Base-by-base conservation (phyloP, 768 basidiomycete species). In the Obba rivulosa region DNA sequence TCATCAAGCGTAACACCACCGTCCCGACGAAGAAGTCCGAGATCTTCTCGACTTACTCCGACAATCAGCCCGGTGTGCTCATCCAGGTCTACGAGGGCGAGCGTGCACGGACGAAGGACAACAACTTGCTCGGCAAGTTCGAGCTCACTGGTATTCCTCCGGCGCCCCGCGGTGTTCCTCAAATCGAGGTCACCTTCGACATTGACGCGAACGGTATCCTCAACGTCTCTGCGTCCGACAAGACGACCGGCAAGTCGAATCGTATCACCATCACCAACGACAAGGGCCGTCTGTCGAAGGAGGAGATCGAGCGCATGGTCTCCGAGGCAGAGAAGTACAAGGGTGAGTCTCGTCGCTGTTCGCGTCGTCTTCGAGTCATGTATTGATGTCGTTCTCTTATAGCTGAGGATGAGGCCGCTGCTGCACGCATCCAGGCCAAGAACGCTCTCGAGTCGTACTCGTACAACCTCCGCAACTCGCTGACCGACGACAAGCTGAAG, bases 51-150 rank as follows among this genome's bases (percentile, higher is more conserved):
- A 97, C 95, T 17, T 94, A 95, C 77, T 85, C 93, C 56, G 94
- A 96, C 77, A 96, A 98, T 76, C 93, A 97, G 67, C 93, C 94
- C 48, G 92, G 93, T 77, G 94, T 98, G 40, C 83, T 96, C 62
- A 96, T 98, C 68, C 93, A 96, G 67, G 94, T 97, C 34, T 96
- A 82, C 72, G 95, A 98, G 77, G 95, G 94, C 70, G 93, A 97
- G 69, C 92, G 94, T 77, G 92, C 93, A 25, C 89, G 92, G 64
- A 96, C 94, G 51, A 96, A 94, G 78, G 95, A 97, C 74, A 97
- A 97, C 79, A 96, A 97, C 75, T 68, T 93, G 28, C 89, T 98
- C 65, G 95, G 95, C 66, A 96, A 98, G 73, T 98, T 97, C 69
- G 93, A 97, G 72, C 85, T 98, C 25, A 88, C 90, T 52, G 91